Percentiles rank a stretch among this genome's conserved stretches.
Evolutionary conservation across 164 flowering plant genomes (phyloP).

Genomic region (Vitis amurensis): DNA sequence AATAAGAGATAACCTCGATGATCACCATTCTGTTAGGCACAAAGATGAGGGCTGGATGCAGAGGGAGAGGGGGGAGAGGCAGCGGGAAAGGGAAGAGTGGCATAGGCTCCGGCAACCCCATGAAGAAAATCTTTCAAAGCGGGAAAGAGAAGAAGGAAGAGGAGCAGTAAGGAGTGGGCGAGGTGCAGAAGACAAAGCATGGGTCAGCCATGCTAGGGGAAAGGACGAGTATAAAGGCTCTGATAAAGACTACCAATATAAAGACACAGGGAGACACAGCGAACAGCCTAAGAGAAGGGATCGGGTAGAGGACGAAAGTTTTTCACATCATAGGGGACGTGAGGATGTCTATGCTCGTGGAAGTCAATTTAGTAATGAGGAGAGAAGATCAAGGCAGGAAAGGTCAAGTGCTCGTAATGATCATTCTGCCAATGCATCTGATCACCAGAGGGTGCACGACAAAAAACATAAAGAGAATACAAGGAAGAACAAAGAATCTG

Average conservation of each 20-base stretch:
- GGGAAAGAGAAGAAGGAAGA: conserved; percentile 73
- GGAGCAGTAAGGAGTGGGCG: conserved; percentile 50
- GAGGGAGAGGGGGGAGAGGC: conserved; percentile 58
- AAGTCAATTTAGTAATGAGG: conserved; percentile 45
- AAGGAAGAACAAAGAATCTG: conserved; percentile 59
- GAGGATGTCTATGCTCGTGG: conserved; percentile 64
- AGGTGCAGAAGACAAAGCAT: conserved; percentile 56
- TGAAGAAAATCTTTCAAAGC: conserved; percentile 51
- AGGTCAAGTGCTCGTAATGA: conserved; percentile 55
- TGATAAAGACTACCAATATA: conserved; percentile 57
- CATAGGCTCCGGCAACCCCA: conserved; percentile 55
- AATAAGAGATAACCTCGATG: conserved; percentile 58
- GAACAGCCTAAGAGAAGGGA: conserved; percentile 69
- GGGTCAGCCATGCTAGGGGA: conserved; percentile 50
- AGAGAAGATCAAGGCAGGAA: conserved; percentile 65
- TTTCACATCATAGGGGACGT: conserved; percentile 56
- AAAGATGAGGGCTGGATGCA: conserved; percentile 71
- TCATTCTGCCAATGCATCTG: conserved; percentile 38
- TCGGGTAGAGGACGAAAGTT: conserved; percentile 51
- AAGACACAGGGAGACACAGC: conserved; percentile 53
- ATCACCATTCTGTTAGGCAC: conserved; percentile 53
- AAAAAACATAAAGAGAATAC: conserved; percentile 50
- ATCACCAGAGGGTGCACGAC: conserved; percentile 51
- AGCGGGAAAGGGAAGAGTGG: conserved; percentile 62
- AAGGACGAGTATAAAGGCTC: conserved; percentile 66